phyloP scores from a whole-genome alignment of 140 eudicot species.

The Stevia rebaudiana region DNA sequence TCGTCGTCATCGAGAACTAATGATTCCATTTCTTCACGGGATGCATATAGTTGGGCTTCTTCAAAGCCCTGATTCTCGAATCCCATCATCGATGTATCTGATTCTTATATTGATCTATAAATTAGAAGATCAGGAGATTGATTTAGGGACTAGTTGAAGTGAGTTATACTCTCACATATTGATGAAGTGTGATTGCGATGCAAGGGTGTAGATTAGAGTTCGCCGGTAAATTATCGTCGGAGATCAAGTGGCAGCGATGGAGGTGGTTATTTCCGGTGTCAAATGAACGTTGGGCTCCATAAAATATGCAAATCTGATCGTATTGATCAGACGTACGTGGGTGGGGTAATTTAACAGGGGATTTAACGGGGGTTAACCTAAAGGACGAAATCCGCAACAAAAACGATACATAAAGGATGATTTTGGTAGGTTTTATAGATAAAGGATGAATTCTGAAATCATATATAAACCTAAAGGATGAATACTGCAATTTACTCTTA shows the following conservation, averaged over 20 bases:
- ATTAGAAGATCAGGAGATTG: background rate
- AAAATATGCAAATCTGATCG: no score
- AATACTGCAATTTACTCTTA: no score
- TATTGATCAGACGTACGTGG: no score
- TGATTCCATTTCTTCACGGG: conserved; percentile 57
- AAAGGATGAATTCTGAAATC: no score
- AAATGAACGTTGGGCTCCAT: no score
- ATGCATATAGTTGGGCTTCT: conserved; percentile 39
- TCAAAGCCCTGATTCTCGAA: conserved; percentile 54
- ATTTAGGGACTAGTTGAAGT: background rate
- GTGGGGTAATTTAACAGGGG: no score
- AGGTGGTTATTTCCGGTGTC: background rate
- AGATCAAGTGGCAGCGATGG: no score
- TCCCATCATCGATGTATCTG: conserved; percentile 48
- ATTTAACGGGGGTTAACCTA: no score
- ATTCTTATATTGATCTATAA: background rate
- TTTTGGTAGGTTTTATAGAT: no score
- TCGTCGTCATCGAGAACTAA: conserved; percentile 39
- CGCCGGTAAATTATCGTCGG: background rate
- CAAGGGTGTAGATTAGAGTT: background rate
- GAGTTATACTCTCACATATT: background rate
- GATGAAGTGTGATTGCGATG: background rate
- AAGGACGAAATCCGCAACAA: no score
- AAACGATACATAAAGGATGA: no score
- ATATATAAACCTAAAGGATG: no score